A percentile compares a stretch with the other conserved stretches of the same genome.
phyloP scores from a whole-genome alignment of 2,329 filamentous ascomycete genomes.

The Aspergillus transmontanensis region DNA sequence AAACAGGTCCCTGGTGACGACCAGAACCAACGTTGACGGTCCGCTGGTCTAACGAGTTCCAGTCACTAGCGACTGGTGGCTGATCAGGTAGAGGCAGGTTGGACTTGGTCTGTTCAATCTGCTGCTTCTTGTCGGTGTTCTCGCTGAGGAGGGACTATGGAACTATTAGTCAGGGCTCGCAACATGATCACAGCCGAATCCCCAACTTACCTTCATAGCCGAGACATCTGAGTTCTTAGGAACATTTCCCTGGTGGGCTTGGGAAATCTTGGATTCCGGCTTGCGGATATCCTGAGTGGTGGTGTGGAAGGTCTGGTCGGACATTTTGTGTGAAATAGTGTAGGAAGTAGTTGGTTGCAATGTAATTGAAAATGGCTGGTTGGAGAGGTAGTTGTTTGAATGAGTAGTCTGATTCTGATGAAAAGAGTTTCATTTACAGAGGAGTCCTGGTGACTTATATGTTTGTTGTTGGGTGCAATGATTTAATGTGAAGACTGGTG shows the following conservation, averaged over 20 bases:
- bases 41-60: slow-evolving; percentile 69
- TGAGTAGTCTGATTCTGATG: not conserved
- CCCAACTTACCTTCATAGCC: slow-evolving; percentile 47
- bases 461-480: not conserved
- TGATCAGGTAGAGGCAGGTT: slow-evolving; percentile 80
- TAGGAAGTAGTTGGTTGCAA: not conserved
- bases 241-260: slow-evolving; percentile 43
- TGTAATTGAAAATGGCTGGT: not conserved
- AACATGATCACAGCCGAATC: not conserved
- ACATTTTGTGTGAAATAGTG: slow-evolving; percentile 12
- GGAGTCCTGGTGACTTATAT: slow-evolving; percentile 4
- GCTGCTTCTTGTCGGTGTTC: slow-evolving; percentile 58
- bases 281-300: slow-evolving; percentile 55
- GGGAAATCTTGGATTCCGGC: slow-evolving; percentile 45
- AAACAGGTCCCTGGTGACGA: slow-evolving; percentile 55
- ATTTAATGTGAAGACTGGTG: slow-evolving; percentile 5
- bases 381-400: not conserved
- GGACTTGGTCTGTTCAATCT: slow-evolving; percentile 68
- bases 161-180: not conserved
- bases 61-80: slow-evolving; percentile 75
- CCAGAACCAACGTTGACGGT: slow-evolving; percentile 73
- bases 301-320: slow-evolving; percentile 46
- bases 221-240: slow-evolving; percentile 50
- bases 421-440: not conserved
- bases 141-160: slow-evolving; percentile 43